Evolutionary conservation across 2,329 filamentous ascomycete species (phyloP).

Genomic region (Pseudogymnoascus pannorum): DNA sequence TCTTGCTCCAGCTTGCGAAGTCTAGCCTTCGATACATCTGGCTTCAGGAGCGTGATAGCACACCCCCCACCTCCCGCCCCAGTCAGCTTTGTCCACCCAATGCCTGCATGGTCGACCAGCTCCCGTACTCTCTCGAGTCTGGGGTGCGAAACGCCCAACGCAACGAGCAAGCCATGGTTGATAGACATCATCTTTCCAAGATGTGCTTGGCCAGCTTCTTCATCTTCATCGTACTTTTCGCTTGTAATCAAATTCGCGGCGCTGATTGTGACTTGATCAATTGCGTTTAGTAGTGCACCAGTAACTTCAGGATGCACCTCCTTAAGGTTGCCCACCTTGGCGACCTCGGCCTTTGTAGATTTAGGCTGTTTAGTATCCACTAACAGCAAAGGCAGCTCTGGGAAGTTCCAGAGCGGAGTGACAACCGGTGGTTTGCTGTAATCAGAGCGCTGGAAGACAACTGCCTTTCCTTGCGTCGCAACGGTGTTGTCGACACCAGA

Average conservation of each 20-base stretch:
- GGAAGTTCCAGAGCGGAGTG: constrained; percentile 74
- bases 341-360: constrained; percentile 78
- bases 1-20: constrained; percentile 57
- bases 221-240: constrained; percentile 60
- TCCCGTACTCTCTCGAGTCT: constrained; percentile 86
- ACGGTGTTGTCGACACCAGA: constrained; percentile 98
- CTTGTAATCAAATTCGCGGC: constrained; percentile 48
- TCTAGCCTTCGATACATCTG: constrained; percentile 48
- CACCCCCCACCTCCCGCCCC: constrained; percentile 94
- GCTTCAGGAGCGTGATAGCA: constrained; percentile 82
- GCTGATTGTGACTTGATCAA: constrained; percentile 62
- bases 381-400: constrained; percentile 81
- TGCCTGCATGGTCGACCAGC: constrained; percentile 77
- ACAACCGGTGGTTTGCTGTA: constrained; percentile 72
- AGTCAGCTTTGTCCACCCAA: constrained; percentile 96
- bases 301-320: constrained; percentile 68
- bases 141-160: constrained; percentile 89
- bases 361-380: constrained; percentile 85
- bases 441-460: constrained; percentile 78
- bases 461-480: constrained; percentile 84
- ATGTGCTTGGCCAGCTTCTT: constrained; percentile 57
- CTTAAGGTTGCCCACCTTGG: constrained; percentile 70
- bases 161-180: constrained; percentile 88
- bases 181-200: constrained; percentile 86
- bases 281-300: constrained; percentile 73